Conservation (phyloP, 2,329 filamentous ascomycete genomes). For the Diaporthe citrichinensis region DNA sequence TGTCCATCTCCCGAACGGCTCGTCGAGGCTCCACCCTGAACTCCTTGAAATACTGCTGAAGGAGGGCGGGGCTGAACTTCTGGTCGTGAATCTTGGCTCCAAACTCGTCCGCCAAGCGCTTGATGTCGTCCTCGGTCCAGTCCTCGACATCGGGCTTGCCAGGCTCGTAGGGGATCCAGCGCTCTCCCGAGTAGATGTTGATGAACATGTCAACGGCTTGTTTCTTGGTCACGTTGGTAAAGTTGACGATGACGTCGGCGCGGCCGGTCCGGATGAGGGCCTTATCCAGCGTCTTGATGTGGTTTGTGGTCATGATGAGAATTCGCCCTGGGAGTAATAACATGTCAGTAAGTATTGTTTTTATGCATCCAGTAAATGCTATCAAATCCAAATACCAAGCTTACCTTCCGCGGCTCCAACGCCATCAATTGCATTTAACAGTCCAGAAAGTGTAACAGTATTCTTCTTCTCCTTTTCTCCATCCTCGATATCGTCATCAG, state of each 20-base stretch:
- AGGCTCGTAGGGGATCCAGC: slow-evolving; percentile 23
- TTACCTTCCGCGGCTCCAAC: slow-evolving; percentile 35
- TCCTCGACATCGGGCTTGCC: slow-evolving; percentile 28
- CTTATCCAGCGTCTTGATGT: slow-evolving; percentile 34
- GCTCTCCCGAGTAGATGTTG: slow-evolving; percentile 24
- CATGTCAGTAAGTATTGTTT: neutral
- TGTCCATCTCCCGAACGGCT: slow-evolving; percentile 26
- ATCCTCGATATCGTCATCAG: neutral
- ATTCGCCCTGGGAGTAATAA: slow-evolving; percentile 26
- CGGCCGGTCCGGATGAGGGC: slow-evolving; percentile 37
- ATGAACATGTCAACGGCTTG: slow-evolving; percentile 35
- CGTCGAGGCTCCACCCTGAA: slow-evolving; percentile 34
- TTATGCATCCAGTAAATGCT: neutral
- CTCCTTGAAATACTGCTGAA: slow-evolving; percentile 41
- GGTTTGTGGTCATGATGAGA: slow-evolving; percentile 39
- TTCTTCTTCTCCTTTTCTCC: neutral
- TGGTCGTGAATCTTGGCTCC: slow-evolving; percentile 19
- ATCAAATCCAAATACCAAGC: neutral
- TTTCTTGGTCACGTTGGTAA: slow-evolving; percentile 34
- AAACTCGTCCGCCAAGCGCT: slow-evolving; percentile 22
- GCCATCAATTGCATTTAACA: slow-evolving; percentile 37
- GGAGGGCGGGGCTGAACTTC: slow-evolving; percentile 36
- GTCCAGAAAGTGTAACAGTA: slow-evolving; percentile 30
- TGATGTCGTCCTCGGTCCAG: slow-evolving; percentile 34
- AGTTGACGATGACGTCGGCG: slow-evolving; percentile 35